Evolutionary conservation across 2,329 filamentous ascomycete genomes (phyloP), one percentile per base, ranked within the genome.

Genomic region (Xylaria sp.): DNA sequence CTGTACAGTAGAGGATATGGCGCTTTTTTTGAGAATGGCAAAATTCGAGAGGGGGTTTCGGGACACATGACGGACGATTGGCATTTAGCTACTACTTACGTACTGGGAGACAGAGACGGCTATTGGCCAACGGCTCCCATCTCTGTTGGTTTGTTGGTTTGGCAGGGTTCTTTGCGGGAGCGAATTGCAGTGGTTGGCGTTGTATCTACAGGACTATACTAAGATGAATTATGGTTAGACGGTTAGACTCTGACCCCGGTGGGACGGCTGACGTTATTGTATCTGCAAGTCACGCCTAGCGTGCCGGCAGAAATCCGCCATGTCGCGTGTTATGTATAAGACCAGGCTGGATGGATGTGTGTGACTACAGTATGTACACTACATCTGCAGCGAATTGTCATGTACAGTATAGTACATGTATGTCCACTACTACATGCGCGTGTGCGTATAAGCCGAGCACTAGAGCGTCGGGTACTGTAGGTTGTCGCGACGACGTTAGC

Each of bases 221-320:
- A 3, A 11, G 21, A 15, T 11, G 21, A 23, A 23, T 23, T n/a
- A n/a, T n/a, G n/a, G n/a, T n/a, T 41, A 23, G 31, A 38, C 37
- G 4, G 37, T 35, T 35, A 3, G 13, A 5, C n/a, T 9, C 37
- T 38, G 17, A 17, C 15, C 37, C 8, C 13, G n/a, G 57, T 48
- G 43, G 57, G 9, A 51, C 27, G 44, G 44, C 52, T 56, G 52
- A 60, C 52, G 53, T 55, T 52, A 52, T 52, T 46, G 25, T 40
- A 21, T 27, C 49, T 54, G 51, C 57, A 43, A 48, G 49, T 49
- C 35, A 43, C 17, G 27, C 33, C 37, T 55, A 52, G 44, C 23
- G 29, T 25, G 31, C 23, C 53, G 11, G 31, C 23, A 9, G 8
- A 31, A 17, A 33, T 31, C n/a, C 29, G 29, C 27, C 21, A 37